Evolutionary conservation across 1,284 basidiomycete species (phyloP).

Genomic region (Ganoderma meredithae): DNA sequence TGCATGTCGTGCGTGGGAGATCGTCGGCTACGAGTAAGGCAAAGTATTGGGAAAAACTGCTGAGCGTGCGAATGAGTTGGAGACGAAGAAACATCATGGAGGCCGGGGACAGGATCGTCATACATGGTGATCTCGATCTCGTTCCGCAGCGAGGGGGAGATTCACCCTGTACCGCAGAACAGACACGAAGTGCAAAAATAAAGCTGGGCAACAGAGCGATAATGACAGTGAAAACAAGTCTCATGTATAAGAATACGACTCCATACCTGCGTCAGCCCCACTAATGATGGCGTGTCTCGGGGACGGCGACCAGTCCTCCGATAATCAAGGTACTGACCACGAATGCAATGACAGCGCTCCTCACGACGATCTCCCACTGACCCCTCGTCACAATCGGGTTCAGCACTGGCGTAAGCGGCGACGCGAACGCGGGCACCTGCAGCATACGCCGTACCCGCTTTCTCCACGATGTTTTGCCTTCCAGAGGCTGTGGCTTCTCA

Average conservation of each 20-base stretch:
- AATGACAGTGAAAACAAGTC: not conserved
- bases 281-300: constrained; percentile 32
- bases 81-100: not conserved
- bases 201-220: not conserved
- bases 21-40: not conserved
- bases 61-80: not conserved
- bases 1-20: not conserved
- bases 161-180: not conserved
- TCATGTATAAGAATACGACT: not conserved
- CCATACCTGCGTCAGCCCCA: not conserved
- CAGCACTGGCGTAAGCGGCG: constrained; percentile 71
- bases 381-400: constrained; percentile 75
- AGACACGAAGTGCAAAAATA: not conserved
- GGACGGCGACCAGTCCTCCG: constrained; percentile 41
- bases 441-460: constrained; percentile 56
- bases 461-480: constrained; percentile 33
- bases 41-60: not conserved
- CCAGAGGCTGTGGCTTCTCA: constrained; percentile 1
- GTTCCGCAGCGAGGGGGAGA: not conserved
- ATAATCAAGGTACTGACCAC: constrained; percentile 41
- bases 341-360: constrained; percentile 47
- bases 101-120: not conserved
- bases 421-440: constrained; percentile 72
- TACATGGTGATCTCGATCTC: not conserved
- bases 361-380: constrained; percentile 76